Conservation (phyloP, 2,329 filamentous ascomycete genomes). For the Phoma herbarum region DNA sequence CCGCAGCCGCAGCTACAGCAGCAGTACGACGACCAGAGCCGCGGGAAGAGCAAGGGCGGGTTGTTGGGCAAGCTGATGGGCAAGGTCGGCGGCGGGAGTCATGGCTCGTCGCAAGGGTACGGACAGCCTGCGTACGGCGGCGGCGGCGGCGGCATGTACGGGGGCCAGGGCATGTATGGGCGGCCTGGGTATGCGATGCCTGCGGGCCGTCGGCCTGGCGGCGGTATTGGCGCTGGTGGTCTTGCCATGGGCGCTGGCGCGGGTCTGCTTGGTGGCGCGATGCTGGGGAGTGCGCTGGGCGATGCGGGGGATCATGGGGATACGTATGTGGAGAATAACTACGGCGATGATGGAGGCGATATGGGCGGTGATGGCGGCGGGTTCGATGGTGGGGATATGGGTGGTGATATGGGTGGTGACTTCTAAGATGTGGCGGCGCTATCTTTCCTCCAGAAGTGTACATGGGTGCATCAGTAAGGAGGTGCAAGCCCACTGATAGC, state of each 20-base stretch:
- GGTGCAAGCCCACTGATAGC: neutral
- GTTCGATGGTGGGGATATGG: conserved; percentile 27
- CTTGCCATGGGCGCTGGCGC: conserved; percentile 81
- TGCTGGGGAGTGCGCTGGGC: conserved; percentile 73
- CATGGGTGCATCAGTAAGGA: neutral
- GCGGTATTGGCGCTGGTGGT: conserved; percentile 73
- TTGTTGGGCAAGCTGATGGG: conserved; percentile 64
- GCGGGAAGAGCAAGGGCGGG: conserved; percentile 50
- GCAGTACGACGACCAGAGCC: conserved; percentile 40
- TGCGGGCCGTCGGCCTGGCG: conserved; percentile 29
- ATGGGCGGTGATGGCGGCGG: conserved; percentile 23
- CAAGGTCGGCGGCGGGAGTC: conserved; percentile 53
- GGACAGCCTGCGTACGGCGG: conserved; percentile 34
- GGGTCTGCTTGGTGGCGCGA: conserved; percentile 78
- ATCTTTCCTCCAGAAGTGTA: neutral
- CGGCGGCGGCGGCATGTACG: conserved; percentile 42
- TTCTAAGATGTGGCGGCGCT: neutral
- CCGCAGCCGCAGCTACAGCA: conserved; percentile 15
- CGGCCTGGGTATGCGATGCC: conserved; percentile 34
- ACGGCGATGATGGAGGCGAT: conserved; percentile 35
- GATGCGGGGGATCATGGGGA: conserved; percentile 46
- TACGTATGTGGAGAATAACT: conserved; percentile 39
- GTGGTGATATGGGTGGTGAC: conserved; percentile 8
- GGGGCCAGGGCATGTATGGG: conserved; percentile 24
- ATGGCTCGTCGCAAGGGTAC: conserved; percentile 33